Conservation (phyloP, 2,329 filamentous ascomycete genomes). For the Ascochyta fabae region DNA sequence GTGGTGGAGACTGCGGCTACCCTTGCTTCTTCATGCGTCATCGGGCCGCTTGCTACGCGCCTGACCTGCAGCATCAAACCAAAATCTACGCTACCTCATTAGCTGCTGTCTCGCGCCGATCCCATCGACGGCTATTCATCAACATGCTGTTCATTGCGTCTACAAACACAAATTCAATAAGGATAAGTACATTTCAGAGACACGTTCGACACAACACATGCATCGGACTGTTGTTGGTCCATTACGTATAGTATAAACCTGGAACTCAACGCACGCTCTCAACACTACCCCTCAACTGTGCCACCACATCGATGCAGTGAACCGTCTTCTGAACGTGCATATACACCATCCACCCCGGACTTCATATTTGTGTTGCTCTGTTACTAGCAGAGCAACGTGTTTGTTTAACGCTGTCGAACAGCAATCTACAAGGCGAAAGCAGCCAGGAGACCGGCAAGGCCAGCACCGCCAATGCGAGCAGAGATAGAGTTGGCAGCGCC, state of each 20-base stretch:
- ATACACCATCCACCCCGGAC: slow-evolving; percentile 14
- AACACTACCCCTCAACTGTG: slow-evolving; percentile 9
- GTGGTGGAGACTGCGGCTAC: slow-evolving; percentile 1
- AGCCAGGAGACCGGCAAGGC: slow-evolving; percentile 47
- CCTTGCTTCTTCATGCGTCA: slow-evolving; percentile 18
- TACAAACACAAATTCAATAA: neutral
- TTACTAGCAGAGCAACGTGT: neutral
- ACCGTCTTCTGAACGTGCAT: slow-evolving; percentile 3
- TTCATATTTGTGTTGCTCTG: slow-evolving; percentile 6
- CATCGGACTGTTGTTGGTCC: neutral
- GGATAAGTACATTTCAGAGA: neutral
- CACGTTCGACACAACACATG: neutral
- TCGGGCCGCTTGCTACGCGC: slow-evolving; percentile 9
- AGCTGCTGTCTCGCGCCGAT: slow-evolving; percentile 8
- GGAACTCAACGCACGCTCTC: slow-evolving; percentile 3
- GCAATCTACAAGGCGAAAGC: slow-evolving; percentile 47
- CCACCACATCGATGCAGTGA: neutral
- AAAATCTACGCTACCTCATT: slow-evolving; percentile 9
- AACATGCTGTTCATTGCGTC: neutral
- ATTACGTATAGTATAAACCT: neutral
- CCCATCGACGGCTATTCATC: neutral
- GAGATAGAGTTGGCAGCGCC: slow-evolving; percentile 41
- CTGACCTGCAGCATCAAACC: slow-evolving; percentile 22
- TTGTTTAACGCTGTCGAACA: neutral
- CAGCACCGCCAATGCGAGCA: slow-evolving; percentile 42